Conservation (phyloP, 495 filamentous ascomycete species). For the Physcia stellaris region DNA sequence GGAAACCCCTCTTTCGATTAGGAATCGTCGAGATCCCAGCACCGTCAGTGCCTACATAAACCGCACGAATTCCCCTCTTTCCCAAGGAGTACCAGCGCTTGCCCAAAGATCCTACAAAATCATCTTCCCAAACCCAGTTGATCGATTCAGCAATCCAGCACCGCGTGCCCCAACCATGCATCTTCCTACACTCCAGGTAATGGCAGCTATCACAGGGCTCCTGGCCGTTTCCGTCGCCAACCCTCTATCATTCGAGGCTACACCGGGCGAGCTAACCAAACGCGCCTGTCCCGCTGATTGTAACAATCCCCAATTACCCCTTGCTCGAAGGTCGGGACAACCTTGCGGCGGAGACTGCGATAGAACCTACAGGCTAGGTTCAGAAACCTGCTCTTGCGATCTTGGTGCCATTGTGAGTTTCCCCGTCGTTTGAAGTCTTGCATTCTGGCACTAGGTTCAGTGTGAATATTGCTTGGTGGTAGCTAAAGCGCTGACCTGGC, state of each 20-base stretch:
- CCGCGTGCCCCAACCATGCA: constrained; percentile 1
- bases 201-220: not conserved
- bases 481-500: not conserved
- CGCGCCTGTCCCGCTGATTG: constrained; percentile 3
- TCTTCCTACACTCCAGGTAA: not conserved
- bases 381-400: constrained; percentile 5
- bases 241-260: not conserved
- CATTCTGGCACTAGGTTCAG: not conserved
- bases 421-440: not conserved
- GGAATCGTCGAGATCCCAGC: no score
- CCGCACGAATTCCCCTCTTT: no score
- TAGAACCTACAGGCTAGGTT: not conserved
- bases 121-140: no score
- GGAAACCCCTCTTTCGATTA: no score
- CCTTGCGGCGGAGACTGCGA: constrained; percentile 4
- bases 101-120: no score
- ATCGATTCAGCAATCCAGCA: no score
- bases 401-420: constrained; percentile 4
- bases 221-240: not conserved
- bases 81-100: no score
- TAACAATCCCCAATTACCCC: not conserved
- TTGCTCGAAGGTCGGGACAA: not conserved
- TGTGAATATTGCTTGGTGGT: not conserved
- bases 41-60: no score
- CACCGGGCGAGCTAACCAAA: not conserved